Percentiles rank a stretch among this genome's conserved stretches.
These are phyloP conservation scores for Thamnidium elegans DNA, from an alignment of 192 early-diverging fungal genomes.

Conservation along the genomic window DNA sequence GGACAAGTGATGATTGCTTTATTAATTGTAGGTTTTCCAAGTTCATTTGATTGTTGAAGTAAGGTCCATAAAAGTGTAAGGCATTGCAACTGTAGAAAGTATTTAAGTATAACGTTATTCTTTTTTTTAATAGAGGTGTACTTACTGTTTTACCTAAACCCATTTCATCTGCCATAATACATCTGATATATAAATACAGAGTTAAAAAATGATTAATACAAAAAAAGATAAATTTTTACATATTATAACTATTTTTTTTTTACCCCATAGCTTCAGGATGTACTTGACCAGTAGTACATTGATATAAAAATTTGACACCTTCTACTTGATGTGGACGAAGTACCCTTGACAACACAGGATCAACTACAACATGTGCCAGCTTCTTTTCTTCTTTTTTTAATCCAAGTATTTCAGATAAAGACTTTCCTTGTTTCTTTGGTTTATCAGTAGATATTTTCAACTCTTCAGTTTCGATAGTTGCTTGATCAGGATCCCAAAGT, in stretches of 20 bases:
- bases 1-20: constrained; percentile 98
- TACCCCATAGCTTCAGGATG: constrained; percentile 72
- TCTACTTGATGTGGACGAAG: constrained; percentile 96
- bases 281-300: constrained; percentile 84
- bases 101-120: background rate
- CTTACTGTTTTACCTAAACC: constrained; percentile 80
- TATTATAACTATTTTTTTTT: background rate
- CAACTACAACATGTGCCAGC: constrained; percentile 76
- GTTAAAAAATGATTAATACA: too few species aligned
- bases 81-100: constrained; percentile 64
- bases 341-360: constrained; percentile 80
- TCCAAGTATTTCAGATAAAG: constrained; percentile 55
- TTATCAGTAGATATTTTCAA: background rate
- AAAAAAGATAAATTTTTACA: too few species aligned
- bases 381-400: constrained; percentile 40
- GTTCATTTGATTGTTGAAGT: constrained; percentile 82
- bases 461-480: constrained; percentile 27
- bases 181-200: constrained; percentile 38
- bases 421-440: constrained; percentile 43
- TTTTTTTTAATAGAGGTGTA: background rate
- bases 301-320: constrained; percentile 93
- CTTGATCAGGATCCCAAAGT: constrained; percentile 68
- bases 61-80: constrained; percentile 98
- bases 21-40: constrained; percentile 90
- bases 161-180: constrained; percentile 99